Percentiles rank a stretch among this genome's conserved stretches.
These are phyloP conservation scores for Yamadazyma sp. DNA, from an alignment of 1,139 yeast genomes.

Conservation along the genomic window DNA sequence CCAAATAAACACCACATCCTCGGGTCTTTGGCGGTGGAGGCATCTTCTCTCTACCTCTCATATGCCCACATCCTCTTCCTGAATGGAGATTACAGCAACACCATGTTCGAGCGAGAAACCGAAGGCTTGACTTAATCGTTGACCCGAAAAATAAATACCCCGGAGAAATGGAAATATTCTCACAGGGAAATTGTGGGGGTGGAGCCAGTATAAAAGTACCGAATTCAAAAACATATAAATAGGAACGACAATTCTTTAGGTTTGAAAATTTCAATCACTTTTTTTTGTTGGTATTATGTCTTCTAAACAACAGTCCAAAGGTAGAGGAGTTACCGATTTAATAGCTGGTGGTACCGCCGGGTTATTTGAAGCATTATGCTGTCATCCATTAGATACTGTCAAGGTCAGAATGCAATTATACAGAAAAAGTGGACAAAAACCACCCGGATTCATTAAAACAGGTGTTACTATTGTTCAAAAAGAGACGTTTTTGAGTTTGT, in stretches of 20 bases:
- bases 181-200: slow-evolving; percentile 17
- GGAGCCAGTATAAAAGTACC: neutral
- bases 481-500: slow-evolving; percentile 83
- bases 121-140: neutral
- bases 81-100: too few species aligned
- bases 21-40: too few species aligned
- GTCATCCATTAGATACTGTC: slow-evolving; percentile 94
- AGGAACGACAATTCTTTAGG: neutral
- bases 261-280: neutral
- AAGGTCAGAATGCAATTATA: slow-evolving; percentile 96
- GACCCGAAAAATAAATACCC: slow-evolving; percentile 5
- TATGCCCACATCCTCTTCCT: too few species aligned
- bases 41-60: too few species aligned
- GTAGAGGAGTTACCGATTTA: slow-evolving; percentile 64
- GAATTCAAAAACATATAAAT: slow-evolving; percentile 5
- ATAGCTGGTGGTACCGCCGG: slow-evolving; percentile 98
- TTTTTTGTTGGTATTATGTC: slow-evolving; percentile 5
- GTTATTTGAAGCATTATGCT: slow-evolving; percentile 89
- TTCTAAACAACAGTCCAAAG: slow-evolving; percentile 20
- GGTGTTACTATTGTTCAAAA: slow-evolving; percentile 76
- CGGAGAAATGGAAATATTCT: slow-evolving; percentile 16
- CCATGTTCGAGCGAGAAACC: too few species aligned
- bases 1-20: neutral
- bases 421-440: slow-evolving; percentile 59
- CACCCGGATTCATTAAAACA: slow-evolving; percentile 83